Evolutionary conservation across 83 land plant species (phyloP).

Genomic region (Larix sibirica): DNA sequence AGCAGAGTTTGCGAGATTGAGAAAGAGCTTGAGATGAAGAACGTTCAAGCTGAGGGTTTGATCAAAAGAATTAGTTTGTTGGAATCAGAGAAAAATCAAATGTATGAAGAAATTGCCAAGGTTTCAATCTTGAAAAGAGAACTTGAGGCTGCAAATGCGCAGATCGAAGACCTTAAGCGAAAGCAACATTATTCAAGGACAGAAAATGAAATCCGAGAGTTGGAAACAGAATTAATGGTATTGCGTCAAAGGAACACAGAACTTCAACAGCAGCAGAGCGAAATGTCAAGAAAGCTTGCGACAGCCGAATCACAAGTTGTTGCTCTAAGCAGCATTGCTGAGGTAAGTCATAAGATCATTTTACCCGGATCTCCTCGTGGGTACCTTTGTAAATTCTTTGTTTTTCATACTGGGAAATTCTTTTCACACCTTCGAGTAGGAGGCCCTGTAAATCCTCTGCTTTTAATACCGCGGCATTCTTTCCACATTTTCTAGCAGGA

Average conservation of each 20-base stretch:
- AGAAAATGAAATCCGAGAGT: not conserved
- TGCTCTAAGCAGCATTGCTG: constrained; percentile 52
- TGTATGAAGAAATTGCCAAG: constrained; percentile 32
- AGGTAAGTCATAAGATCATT: constrained; percentile 39
- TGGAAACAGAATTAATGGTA: constrained; percentile 74
- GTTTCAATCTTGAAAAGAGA: not conserved
- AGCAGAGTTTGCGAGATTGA: constrained; percentile 37
- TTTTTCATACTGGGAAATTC: not conserved
- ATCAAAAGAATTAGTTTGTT: constrained; percentile 17
- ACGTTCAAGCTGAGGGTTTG: constrained; percentile 32
- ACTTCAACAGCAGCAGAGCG: constrained; percentile 74
- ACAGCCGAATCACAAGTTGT: constrained; percentile 67
- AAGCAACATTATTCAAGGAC: not conserved
- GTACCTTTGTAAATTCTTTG: not conserved
- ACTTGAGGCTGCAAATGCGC: constrained; percentile 3
- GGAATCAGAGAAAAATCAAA: constrained; percentile 40
- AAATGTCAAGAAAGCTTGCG: constrained; percentile 55
- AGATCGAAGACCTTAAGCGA: constrained; percentile 7
- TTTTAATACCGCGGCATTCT: not conserved
- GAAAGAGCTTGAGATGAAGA: constrained; percentile 38
- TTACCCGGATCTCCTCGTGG: not conserved
- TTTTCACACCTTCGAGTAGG: not conserved
- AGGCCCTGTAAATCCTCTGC: too few relatives aligned
- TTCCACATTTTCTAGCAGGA: not conserved
- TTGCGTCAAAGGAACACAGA: constrained; percentile 73